Conservation (phyloP, 2,329 filamentous ascomycete genomes). For the Cladophialophora exuberans region DNA sequence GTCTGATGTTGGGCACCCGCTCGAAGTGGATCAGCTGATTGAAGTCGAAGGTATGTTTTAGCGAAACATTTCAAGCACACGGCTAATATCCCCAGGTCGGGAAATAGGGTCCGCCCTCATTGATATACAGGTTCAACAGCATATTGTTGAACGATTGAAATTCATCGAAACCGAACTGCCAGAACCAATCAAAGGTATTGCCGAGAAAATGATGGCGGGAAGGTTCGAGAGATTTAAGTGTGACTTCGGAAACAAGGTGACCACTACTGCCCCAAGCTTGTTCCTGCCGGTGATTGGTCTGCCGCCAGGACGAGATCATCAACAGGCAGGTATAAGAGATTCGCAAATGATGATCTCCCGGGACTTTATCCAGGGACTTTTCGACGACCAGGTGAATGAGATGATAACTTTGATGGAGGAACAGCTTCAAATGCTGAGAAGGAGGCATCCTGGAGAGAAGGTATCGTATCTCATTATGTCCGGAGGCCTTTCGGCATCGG, state of each 20-base stretch:
- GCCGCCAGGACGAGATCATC: slow-evolving; percentile 27
- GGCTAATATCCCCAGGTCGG: slow-evolving; percentile 30
- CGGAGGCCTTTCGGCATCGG: slow-evolving; percentile 40
- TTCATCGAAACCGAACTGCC: too few species aligned
- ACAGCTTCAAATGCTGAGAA: slow-evolving; percentile 35
- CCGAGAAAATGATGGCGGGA: slow-evolving; percentile 39
- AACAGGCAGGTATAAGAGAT: slow-evolving; percentile 36
- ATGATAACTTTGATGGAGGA: slow-evolving; percentile 38
- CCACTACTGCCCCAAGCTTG: slow-evolving; percentile 33
- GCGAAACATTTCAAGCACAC: too few species aligned
- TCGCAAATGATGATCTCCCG: slow-evolving; percentile 37
- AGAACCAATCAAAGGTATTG: slow-evolving; percentile 28
- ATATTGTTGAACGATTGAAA: slow-evolving; percentile 35
- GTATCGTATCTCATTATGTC: slow-evolving; percentile 42
- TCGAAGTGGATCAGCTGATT: slow-evolving; percentile 35
- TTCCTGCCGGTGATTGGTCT: slow-evolving; percentile 38
- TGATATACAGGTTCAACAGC: slow-evolving; percentile 37
- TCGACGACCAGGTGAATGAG: slow-evolving; percentile 28
- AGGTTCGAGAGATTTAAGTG: slow-evolving; percentile 41
- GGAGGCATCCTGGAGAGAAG: slow-evolving; percentile 32
- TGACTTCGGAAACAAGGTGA: slow-evolving; percentile 38
- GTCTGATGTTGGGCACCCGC: slow-evolving; percentile 33
- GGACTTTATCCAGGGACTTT: slow-evolving; percentile 22
- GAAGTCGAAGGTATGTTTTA: slow-evolving; percentile 19
- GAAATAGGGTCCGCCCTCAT: slow-evolving; percentile 44